Percentiles rank a stretch among this genome's conserved stretches.
Conservation (phyloP, 768 basidiomycete species). For the Mycena pura region DNA sequence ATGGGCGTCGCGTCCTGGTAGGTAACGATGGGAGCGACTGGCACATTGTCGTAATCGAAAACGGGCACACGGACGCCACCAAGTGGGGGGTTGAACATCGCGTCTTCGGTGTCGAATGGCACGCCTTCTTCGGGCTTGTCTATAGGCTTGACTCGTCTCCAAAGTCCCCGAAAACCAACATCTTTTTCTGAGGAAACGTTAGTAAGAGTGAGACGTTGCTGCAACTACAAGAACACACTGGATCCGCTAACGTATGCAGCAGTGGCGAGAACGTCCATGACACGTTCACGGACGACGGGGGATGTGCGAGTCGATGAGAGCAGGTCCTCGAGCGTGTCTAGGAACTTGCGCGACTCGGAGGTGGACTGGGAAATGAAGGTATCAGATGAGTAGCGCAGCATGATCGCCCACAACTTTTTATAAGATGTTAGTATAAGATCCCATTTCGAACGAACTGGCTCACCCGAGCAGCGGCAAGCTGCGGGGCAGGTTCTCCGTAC, state of each 20-base stretch:
- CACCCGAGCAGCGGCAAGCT: slow-evolving; percentile 79
- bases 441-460: slow-evolving; percentile 28
- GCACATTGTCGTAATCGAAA: slow-evolving; percentile 21
- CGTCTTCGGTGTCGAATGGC: slow-evolving; percentile 56
- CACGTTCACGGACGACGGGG: slow-evolving; percentile 59
- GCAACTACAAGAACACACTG: slow-evolving; percentile 38
- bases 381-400: slow-evolving; percentile 81
- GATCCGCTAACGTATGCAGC: slow-evolving; percentile 71
- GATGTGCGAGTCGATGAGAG: slow-evolving; percentile 64
- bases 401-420: slow-evolving; percentile 82
- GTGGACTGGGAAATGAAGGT: slow-evolving; percentile 72
- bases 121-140: slow-evolving; percentile 85
- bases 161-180: slow-evolving; percentile 55
- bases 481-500: slow-evolving; percentile 77
- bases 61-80: neutral
- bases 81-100: slow-evolving; percentile 45
- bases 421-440: neutral
- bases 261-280: slow-evolving; percentile 38
- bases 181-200: slow-evolving; percentile 30
- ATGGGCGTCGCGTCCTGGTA: slow-evolving; percentile 42
- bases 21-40: slow-evolving; percentile 41
- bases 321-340: slow-evolving; percentile 80
- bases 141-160: slow-evolving; percentile 5
- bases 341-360: slow-evolving; percentile 77
- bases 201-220: neutral